These are phyloP conservation scores for Colletotrichum gigasporum DNA, from an alignment of 2,329 filamentous ascomycete genomes.

Conservation along the genomic window DNA sequence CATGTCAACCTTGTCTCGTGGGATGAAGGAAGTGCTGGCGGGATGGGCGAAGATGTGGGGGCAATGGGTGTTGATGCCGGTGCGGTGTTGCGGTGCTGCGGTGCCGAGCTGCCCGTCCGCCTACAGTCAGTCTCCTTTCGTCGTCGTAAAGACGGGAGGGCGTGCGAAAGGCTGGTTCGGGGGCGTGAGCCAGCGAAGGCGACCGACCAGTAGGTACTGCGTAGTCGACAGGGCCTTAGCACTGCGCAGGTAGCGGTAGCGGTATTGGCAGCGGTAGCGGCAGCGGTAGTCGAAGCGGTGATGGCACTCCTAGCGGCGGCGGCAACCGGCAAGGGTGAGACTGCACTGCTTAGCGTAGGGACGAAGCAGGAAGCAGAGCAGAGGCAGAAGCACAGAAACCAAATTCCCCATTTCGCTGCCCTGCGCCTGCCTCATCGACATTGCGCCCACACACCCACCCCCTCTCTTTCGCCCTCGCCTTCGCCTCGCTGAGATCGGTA, in stretches of 20 bases:
- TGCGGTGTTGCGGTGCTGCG: too few species aligned
- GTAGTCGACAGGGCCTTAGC: background rate
- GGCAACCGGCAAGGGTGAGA: slow-evolving; percentile 21
- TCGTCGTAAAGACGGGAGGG: background rate
- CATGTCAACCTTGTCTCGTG: slow-evolving; percentile 19
- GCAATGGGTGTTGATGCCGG: too few species aligned
- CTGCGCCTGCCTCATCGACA: slow-evolving; percentile 23
- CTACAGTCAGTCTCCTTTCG: too few species aligned
- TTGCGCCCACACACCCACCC: background rate
- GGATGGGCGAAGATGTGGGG: slow-evolving; percentile 24
- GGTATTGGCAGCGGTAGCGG: background rate
- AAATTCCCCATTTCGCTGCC: slow-evolving; percentile 3
- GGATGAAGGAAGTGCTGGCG: background rate
- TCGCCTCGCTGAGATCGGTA: slow-evolving; percentile 3
- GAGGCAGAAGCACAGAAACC: background rate
- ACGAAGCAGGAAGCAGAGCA: background rate
- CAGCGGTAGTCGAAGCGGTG: background rate
- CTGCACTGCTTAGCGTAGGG: background rate
- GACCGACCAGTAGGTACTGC: background rate
- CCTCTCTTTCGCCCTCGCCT: background rate
- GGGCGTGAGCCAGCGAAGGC: background rate
- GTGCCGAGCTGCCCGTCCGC: too few species aligned
- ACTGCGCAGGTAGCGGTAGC: background rate
- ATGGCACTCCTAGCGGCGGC: slow-evolving; percentile 21
- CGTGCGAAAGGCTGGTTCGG: background rate